A percentile compares a stretch with the other conserved stretches of the same genome.
Conservation (phyloP, 2,329 filamentous ascomycete genomes). For the Nothopassalora personata region DNA sequence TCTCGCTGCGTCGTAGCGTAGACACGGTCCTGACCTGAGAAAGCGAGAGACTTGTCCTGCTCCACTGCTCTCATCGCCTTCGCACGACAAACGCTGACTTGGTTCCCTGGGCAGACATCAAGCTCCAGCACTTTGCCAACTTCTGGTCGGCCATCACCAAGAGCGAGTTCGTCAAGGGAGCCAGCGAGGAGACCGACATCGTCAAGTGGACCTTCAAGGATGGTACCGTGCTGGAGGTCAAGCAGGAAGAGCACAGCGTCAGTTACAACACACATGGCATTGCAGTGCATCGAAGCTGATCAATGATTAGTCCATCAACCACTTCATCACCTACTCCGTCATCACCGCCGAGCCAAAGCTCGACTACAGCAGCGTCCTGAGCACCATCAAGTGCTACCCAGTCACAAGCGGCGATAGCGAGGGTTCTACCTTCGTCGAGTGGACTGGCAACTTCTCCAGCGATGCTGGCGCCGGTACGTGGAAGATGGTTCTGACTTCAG, state of each 20-base stretch:
- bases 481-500: neutral
- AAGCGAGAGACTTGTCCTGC: too few species aligned
- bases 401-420: slow-evolving; percentile 62
- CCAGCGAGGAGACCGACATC: slow-evolving; percentile 51
- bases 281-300: slow-evolving; percentile 1
- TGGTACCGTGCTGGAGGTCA: slow-evolving; percentile 62
- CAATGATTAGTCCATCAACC: slow-evolving; percentile 55
- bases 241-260: slow-evolving; percentile 70
- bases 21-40: neutral
- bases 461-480: slow-evolving; percentile 63
- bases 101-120: slow-evolving; percentile 47
- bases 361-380: slow-evolving; percentile 61
- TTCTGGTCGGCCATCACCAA: slow-evolving; percentile 61
- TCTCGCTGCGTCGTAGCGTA: too few species aligned
- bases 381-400: slow-evolving; percentile 60
- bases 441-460: slow-evolving; percentile 56
- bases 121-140: slow-evolving; percentile 62
- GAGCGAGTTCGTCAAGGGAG: slow-evolving; percentile 59
- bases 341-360: slow-evolving; percentile 62
- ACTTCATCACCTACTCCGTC: slow-evolving; percentile 70
- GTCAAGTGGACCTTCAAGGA: slow-evolving; percentile 68
- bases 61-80: too few species aligned
- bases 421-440: slow-evolving; percentile 62
- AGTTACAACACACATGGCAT: neutral
- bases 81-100: neutral